phyloP scores from a whole-genome alignment of 805 yeast species.

The Candida vaughaniae region DNA sequence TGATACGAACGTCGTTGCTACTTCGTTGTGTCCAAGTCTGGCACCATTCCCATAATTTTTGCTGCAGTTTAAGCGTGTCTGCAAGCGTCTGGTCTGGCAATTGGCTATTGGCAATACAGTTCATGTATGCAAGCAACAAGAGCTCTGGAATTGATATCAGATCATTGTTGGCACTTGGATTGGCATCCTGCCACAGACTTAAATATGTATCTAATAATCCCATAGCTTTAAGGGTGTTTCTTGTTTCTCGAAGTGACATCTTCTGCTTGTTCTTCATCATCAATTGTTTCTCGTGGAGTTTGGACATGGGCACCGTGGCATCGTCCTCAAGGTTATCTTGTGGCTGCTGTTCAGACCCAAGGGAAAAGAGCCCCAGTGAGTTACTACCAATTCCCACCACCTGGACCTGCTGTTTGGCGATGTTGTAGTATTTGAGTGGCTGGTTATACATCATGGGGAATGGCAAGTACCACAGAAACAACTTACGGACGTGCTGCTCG shows the following conservation, averaged over 20 bases:
- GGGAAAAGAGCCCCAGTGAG: conserved; percentile 29
- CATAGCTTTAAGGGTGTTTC: conserved; percentile 30
- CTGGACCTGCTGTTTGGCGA: conserved; percentile 34
- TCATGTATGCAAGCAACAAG: conserved; percentile 10
- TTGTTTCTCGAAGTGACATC: conserved; percentile 28
- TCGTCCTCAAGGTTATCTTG: conserved; percentile 16
- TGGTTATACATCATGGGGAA: conserved; percentile 77
- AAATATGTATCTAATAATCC: conserved; percentile 10
- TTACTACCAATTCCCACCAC: conserved; percentile 27
- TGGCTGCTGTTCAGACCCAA: conserved; percentile 12
- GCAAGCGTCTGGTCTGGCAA: conserved; percentile 13
- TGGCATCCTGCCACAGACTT: conserved; percentile 7
- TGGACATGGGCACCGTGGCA: conserved; percentile 26
- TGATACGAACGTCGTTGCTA: neutral
- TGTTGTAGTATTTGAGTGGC: conserved; percentile 47
- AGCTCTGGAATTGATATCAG: conserved; percentile 5
- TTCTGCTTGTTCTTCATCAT: conserved; percentile 33
- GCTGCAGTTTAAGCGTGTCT: conserved; percentile 7
- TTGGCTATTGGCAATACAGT: conserved; percentile 3
- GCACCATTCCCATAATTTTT: conserved; percentile 6
- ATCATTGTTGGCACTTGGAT: neutral
- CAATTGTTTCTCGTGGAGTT: conserved; percentile 38
- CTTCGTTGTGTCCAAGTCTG: neutral
- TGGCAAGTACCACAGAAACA: conserved; percentile 53
- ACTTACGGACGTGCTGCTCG: conserved; percentile 55